A percentile compares a stretch with the other conserved stretches of the same genome.
Conservation (phyloP, 169 alveolate genomes). For the Sarcocystis neurona region DNA sequence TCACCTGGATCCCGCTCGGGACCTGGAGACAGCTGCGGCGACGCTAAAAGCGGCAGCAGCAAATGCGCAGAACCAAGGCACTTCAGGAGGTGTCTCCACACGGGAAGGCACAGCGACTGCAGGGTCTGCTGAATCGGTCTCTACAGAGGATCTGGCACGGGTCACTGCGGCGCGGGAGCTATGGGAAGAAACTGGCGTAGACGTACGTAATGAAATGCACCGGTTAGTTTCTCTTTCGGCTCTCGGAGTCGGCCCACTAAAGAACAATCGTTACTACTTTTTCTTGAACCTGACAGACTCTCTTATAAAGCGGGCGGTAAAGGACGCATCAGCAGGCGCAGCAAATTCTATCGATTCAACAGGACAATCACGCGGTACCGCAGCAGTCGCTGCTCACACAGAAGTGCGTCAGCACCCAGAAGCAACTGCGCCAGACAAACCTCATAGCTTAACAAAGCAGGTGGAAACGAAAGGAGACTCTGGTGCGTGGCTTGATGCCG, state of each 20-base stretch:
- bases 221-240: not conserved
- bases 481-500: too few species aligned
- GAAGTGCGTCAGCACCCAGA: too few species aligned
- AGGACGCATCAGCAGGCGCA: too few species aligned
- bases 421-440: too few species aligned
- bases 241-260: not conserved
- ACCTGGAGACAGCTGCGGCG: not conserved
- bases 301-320: too few species aligned
- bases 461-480: too few species aligned
- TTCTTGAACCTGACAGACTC: not conserved
- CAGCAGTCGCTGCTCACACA: too few species aligned
- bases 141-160: slow-evolving; percentile 1
- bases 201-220: not conserved
- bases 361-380: too few species aligned
- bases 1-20: not conserved
- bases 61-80: not conserved
- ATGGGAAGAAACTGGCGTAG: slow-evolving; percentile 11
- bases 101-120: not conserved
- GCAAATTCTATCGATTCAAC: too few species aligned
- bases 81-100: not conserved
- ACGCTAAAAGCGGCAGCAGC: not conserved
- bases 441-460: too few species aligned
- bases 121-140: not conserved
- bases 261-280: not conserved
- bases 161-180: slow-evolving; percentile 20